A percentile compares a stretch with the other conserved stretches of the same genome.
These are phyloP conservation scores for Penicillium griseofulvum DNA, from an alignment of 2,329 filamentous ascomycete species.

Conservation along the genomic window DNA sequence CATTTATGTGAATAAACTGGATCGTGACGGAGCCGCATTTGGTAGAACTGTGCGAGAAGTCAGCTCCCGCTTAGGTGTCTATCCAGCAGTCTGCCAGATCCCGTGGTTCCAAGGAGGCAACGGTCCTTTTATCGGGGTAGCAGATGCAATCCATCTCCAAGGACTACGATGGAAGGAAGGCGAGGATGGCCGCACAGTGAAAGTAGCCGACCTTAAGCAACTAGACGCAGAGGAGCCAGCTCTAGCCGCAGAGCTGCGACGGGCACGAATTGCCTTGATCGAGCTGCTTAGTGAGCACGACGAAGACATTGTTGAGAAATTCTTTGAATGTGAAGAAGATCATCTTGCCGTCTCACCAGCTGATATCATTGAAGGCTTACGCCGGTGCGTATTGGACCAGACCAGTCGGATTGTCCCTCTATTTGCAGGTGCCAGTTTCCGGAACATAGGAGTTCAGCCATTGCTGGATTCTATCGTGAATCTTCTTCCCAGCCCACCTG, in stretches of 20 bases:
- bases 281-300: constrained; percentile 87
- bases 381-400: constrained; percentile 67
- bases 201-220: constrained; percentile 56
- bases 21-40: constrained; percentile 79
- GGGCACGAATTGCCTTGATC: constrained; percentile 72
- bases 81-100: constrained; percentile 90
- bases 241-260: constrained; percentile 66
- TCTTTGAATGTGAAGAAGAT: constrained; percentile 73
- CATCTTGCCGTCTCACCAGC: constrained; percentile 63
- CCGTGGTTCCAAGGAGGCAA: constrained; percentile 81
- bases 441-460: constrained; percentile 90
- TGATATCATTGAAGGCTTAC: constrained; percentile 70
- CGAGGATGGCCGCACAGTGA: constrained; percentile 62
- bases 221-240: constrained; percentile 49
- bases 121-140: constrained; percentile 76
- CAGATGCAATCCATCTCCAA: constrained; percentile 74
- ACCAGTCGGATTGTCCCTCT: constrained; percentile 73
- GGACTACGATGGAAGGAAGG: constrained; percentile 71
- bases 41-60: constrained; percentile 82
- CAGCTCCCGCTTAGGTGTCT: constrained; percentile 72
- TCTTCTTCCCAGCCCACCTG: constrained; percentile 77
- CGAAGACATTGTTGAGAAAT: constrained; percentile 78
- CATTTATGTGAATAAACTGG: constrained; percentile 80
- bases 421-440: constrained; percentile 88
- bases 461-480: constrained; percentile 85